Evolutionary conservation across 1,284 basidiomycete species (phyloP).

Genomic region (Ganoderma meredithae): DNA sequence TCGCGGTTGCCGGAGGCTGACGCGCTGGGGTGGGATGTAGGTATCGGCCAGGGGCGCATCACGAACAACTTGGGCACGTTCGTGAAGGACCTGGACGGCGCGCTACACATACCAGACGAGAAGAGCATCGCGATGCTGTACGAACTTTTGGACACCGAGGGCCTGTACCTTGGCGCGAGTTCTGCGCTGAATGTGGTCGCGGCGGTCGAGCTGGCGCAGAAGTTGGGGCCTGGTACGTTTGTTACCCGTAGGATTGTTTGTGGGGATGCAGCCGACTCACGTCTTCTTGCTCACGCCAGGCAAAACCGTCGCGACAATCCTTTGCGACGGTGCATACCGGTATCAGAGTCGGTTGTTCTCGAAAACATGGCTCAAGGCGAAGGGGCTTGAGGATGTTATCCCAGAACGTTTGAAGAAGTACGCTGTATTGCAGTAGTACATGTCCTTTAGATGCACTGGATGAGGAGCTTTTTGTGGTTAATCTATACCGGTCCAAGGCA

Average conservation of each 20-base stretch:
- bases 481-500: no score
- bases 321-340: conserved; percentile 96
- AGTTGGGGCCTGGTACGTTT: conserved; percentile 78
- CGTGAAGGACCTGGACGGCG: conserved; percentile 81
- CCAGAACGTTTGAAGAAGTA: conserved; percentile 91
- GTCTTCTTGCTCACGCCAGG: conserved; percentile 52
- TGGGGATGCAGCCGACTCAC: conserved; percentile 1
- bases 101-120: conserved; percentile 88
- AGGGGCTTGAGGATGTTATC: conserved; percentile 83
- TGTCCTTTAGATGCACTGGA: background rate
- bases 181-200: conserved; percentile 97
- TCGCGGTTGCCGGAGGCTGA: conserved; percentile 13
- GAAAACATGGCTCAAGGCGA: conserved; percentile 91
- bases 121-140: conserved; percentile 96
- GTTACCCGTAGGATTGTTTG: background rate
- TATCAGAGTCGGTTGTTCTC: conserved; percentile 98
- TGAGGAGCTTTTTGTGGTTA: no score
- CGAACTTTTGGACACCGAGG: conserved; percentile 91
- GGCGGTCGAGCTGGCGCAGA: conserved; percentile 87
- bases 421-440: conserved; percentile 75
- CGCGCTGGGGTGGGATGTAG: conserved; percentile 47
- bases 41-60: conserved; percentile 97
- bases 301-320: conserved; percentile 87
- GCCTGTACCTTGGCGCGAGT: conserved; percentile 96
- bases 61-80: conserved; percentile 95